Percentiles rank a stretch among this genome's conserved stretches.
These are phyloP conservation scores for Aspergillus asperescens DNA, from an alignment of 495 filamentous ascomycete species.

Conservation along the genomic window DNA sequence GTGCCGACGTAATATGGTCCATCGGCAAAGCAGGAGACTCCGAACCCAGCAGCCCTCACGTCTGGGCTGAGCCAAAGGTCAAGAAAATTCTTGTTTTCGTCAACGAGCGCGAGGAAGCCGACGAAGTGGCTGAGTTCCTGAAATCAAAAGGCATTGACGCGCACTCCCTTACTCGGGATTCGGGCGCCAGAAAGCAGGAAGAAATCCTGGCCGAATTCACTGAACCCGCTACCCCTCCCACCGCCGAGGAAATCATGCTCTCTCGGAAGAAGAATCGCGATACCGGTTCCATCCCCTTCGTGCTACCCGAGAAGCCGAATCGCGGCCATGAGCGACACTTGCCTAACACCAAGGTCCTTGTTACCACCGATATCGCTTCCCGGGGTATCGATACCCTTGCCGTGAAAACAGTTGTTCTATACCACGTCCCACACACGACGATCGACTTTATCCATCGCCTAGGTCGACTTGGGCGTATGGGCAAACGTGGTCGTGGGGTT, in stretches of 20 bases:
- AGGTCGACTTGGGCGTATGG: slow-evolving; percentile 88
- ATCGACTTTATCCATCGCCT: slow-evolving; percentile 97
- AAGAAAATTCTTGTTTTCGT: slow-evolving; percentile 95
- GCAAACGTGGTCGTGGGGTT: slow-evolving; percentile 78
- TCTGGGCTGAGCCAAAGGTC: slow-evolving; percentile 47
- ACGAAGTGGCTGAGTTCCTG: slow-evolving; percentile 75
- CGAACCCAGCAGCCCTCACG: slow-evolving; percentile 30
- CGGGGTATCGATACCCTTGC: slow-evolving; percentile 93
- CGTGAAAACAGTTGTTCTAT: slow-evolving; percentile 83
- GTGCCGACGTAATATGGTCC: slow-evolving; percentile 88
- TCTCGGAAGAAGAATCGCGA: slow-evolving; percentile 30
- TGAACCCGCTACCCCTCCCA: slow-evolving; percentile 42
- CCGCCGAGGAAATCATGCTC: slow-evolving; percentile 36
- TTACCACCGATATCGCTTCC: slow-evolving; percentile 88
- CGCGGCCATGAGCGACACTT: slow-evolving; percentile 28
- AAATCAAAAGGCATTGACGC: slow-evolving; percentile 81
- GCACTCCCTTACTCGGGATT: slow-evolving; percentile 74
- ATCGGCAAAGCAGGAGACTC: slow-evolving; percentile 72
- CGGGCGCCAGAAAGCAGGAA: slow-evolving; percentile 61
- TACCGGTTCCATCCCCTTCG: slow-evolving; percentile 32
- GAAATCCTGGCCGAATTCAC: slow-evolving; percentile 78
- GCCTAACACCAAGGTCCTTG: slow-evolving; percentile 79
- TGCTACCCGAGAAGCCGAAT: slow-evolving; percentile 18
- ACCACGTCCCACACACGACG: slow-evolving; percentile 91
- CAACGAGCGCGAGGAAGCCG: slow-evolving; percentile 88